phyloP scores from a whole-genome alignment of 2,329 filamentous ascomycete genomes.

The Phyllosticta capitalensis region DNA sequence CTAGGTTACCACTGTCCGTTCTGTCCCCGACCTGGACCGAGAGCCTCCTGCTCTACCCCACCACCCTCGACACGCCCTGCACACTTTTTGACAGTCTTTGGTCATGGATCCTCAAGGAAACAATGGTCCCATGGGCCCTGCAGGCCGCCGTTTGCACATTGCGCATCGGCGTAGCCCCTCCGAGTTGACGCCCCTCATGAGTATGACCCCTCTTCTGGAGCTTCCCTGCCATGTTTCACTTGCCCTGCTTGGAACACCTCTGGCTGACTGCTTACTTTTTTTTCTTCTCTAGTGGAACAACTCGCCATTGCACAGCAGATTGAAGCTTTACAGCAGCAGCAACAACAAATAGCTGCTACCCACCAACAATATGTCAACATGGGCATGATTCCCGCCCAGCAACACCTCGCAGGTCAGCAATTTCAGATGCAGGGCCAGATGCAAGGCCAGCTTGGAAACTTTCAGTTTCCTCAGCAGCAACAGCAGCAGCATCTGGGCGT shows the following conservation, averaged over 20 bases:
- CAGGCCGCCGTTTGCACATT: constrained; percentile 89
- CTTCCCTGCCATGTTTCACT: constrained; percentile 23
- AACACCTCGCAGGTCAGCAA: constrained; percentile 56
- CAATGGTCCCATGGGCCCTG: constrained; percentile 51
- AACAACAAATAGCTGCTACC: constrained; percentile 92
- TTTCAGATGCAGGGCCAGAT: constrained; percentile 50
- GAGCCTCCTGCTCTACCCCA: constrained; percentile 4
- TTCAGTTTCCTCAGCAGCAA: constrained; percentile 69
- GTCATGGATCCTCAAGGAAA: constrained; percentile 46
- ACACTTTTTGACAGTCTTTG: background rate
- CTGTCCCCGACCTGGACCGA: constrained; percentile 4
- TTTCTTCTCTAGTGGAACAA: constrained; percentile 67
- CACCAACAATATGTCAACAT: constrained; percentile 98
- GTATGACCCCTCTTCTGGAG: constrained; percentile 48
- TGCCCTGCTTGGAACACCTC: constrained; percentile 20
- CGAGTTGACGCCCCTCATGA: constrained; percentile 94
- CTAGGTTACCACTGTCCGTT: background rate
- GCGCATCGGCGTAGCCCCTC: constrained; percentile 94
- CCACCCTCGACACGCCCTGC: background rate
- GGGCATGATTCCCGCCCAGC: constrained; percentile 83
- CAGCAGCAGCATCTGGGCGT: constrained; percentile 52
- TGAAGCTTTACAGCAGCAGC: constrained; percentile 91
- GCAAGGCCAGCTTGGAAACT: constrained; percentile 70
- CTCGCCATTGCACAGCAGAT: constrained; percentile 97
- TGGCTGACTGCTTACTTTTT: constrained; percentile 17